phyloP scores from a whole-genome alignment of 2,329 filamentous ascomycete genomes.

The Colletotrichum sp. region DNA sequence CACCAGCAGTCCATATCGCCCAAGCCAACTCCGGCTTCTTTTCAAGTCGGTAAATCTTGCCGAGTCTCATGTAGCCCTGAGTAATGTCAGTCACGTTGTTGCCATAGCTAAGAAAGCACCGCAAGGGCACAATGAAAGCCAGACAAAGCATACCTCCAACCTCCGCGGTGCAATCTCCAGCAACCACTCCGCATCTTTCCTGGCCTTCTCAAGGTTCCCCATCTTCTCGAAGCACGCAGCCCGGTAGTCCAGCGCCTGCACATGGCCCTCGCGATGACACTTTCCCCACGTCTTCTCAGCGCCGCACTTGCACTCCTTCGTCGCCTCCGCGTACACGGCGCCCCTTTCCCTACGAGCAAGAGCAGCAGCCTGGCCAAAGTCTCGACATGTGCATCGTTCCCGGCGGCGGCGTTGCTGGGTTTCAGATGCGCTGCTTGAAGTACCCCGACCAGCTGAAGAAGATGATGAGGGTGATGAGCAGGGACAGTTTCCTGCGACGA shows the following conservation, averaged over 20 bases:
- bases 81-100: not conserved
- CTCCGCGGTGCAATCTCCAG: constrained; percentile 44
- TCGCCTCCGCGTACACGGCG: constrained; percentile 46
- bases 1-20: constrained; percentile 43
- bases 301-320: constrained; percentile 41
- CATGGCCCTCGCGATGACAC: constrained; percentile 40
- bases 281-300: constrained; percentile 42
- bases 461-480: not conserved
- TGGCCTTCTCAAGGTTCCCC: constrained; percentile 39
- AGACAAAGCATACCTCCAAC: constrained; percentile 36
- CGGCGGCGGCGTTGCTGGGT: constrained; percentile 32
- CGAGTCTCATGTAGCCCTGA: constrained; percentile 47
- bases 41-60: constrained; percentile 41
- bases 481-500: constrained; percentile 17
- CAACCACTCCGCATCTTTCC: constrained; percentile 46
- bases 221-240: constrained; percentile 43
- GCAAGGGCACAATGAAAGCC: not conserved
- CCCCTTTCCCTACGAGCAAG: constrained; percentile 33
- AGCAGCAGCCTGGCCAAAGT: constrained; percentile 32
- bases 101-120: not conserved
- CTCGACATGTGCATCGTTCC: constrained; percentile 42
- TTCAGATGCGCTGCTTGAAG: constrained; percentile 27
- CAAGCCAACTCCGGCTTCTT: constrained; percentile 43
- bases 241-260: constrained; percentile 45
- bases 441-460: not conserved